Evolutionary conservation across 371 early-diverging fungal species (phyloP), one percentile per base, ranked within the genome.

Genomic region (Actinomortierella wolfii): DNA sequence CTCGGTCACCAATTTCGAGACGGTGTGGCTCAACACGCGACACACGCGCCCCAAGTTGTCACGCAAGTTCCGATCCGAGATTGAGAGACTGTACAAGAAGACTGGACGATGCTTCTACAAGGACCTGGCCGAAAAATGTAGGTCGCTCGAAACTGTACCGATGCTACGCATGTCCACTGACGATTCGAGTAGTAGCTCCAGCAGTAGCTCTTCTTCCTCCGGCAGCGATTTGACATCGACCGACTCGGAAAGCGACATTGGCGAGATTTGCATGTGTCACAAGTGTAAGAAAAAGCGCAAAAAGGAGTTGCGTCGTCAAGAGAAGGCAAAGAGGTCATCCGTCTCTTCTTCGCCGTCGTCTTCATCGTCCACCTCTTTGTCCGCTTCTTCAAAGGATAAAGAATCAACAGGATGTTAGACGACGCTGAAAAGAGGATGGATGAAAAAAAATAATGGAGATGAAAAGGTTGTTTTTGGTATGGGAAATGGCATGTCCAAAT

Each of bases 21-120:
- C 74, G 21, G 91, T 92, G 1, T 92, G 86, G 80, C 78, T 92
- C 6, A 62, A 77, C 42, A 89, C 92, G 2, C 81, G 94, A 5
- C 79, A 82, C 57, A 76, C 84, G 0, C 84, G 92, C n/a, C 93
- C 93, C 20, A 84, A 87, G 50, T 57, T 93, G 40, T 87, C 89
- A 0, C 77, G 67, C 28, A 83, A 86, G 48, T 60, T 93, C 11
- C 66, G 61, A 17, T 57, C 71, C 15, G 67, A 85, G 59, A 75
- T 86, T 14, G 73, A 78, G 44, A 58, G 79, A 46, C 60, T 84
- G 28, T 64, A 77, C 54, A 57, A 50, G 23, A 67, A 65, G 54
- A 64, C 74, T 15, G 63, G 78, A 7, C 78, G 77, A 3, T 60
- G 65, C 43, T 63, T 64, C 28, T 88, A 80, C 59, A 74, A 59